Conservation (phyloP, 352 stramenopile species). For the Thalassiosira pacifica region DNA sequence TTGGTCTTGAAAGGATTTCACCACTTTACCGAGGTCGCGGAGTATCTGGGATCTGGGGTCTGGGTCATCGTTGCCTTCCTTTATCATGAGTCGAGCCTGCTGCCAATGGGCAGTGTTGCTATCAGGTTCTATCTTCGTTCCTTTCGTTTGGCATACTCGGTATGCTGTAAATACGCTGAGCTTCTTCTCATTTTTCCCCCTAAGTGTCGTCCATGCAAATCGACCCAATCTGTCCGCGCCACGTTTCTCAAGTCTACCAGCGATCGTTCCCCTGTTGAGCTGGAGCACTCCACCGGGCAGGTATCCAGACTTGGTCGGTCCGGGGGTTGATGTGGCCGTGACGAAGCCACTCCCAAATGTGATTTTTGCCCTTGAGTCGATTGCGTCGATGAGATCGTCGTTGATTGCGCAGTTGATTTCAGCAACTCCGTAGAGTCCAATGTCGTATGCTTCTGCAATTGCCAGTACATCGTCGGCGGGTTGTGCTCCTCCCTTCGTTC, state of each 20-base stretch:
- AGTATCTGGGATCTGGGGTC: no score
- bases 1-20: no score
- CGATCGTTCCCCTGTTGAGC: not conserved
- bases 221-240: not conserved
- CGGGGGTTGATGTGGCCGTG: not conserved
- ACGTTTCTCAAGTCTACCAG: not conserved
- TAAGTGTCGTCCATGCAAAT: constrained; percentile 5
- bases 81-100: not conserved
- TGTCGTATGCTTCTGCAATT: not conserved
- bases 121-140: not conserved
- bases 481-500: no score
- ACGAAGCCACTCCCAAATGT: not conserved
- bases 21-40: no score
- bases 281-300: no score
- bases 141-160: constrained; percentile 11
- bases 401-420: not conserved
- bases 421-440: not conserved
- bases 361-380: not conserved
- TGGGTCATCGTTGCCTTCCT: not conserved
- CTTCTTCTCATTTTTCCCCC: not conserved
- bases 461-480: no score
- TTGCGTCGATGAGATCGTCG: not conserved
- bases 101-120: constrained; percentile 2
- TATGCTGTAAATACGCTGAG: constrained; percentile 9
- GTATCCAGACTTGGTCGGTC: no score